These are phyloP conservation scores for Vanrija pseudolonga DNA, from an alignment of 1,284 basidiomycete species.

Conservation along the genomic window DNA sequence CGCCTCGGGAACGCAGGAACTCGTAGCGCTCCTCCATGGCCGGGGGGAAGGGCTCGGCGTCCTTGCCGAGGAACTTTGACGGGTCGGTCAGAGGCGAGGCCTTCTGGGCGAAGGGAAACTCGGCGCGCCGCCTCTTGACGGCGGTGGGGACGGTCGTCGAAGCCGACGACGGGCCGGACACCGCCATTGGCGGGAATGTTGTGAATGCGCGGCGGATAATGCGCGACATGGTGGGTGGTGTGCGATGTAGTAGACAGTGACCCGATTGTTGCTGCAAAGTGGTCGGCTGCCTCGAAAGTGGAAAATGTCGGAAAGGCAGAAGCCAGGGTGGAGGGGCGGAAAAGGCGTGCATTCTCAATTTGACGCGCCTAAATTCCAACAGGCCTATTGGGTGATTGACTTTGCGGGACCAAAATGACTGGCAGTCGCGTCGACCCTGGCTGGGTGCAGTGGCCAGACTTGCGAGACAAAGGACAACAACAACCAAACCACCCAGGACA, in stretches of 20 bases:
- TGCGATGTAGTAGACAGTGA: not conserved
- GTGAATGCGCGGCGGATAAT: conserved; percentile 33
- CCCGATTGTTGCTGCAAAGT: too few species aligned
- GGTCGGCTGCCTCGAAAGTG: too few species aligned
- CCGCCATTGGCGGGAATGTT: conserved; percentile 12
- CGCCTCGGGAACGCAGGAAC: conserved; percentile 23
- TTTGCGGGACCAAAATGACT: not conserved
- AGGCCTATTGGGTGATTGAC: not conserved
- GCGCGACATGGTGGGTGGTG: conserved; percentile 30
- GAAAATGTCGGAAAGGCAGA: conserved; percentile 11
- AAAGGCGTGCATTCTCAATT: not conserved
- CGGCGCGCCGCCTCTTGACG: conserved; percentile 31
- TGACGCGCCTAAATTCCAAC: not conserved
- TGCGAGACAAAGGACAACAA: not conserved
- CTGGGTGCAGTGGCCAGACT: not conserved
- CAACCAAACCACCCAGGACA: not conserved
- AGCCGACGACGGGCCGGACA: conserved; percentile 13
- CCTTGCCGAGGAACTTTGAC: conserved; percentile 11
- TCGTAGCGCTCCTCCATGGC: conserved; percentile 41
- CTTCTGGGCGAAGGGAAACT: conserved; percentile 13
- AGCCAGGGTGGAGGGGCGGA: not conserved
- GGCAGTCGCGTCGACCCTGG: not conserved
- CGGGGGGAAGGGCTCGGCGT: conserved; percentile 24
- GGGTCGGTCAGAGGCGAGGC: conserved; percentile 24
- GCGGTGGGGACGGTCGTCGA: conserved; percentile 30